These are phyloP conservation scores for Ciborinia camelliae DNA, from an alignment of 2,329 filamentous ascomycete species.

Conservation along the genomic window DNA sequence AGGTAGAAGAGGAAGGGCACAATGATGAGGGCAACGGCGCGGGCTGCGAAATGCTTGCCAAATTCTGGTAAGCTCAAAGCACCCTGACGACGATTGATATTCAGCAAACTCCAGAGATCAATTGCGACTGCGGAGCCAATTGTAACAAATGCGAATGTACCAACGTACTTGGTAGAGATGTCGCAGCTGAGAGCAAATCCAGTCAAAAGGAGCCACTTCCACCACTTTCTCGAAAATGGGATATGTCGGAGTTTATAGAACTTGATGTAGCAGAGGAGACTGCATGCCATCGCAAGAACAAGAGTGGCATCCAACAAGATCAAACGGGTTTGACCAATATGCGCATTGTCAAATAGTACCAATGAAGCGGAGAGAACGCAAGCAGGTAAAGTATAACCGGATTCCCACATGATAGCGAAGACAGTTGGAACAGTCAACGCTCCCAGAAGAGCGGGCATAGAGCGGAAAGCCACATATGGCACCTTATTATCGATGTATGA, in stretches of 20 bases:
- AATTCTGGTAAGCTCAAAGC: conserved; percentile 77
- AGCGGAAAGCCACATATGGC: conserved; percentile 92
- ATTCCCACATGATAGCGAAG: conserved; percentile 99
- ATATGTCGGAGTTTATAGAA: conserved; percentile 95
- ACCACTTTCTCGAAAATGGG: conserved; percentile 94
- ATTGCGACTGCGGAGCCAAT: conserved; percentile 92
- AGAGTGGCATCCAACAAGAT: conserved; percentile 94
- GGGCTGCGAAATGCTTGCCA: conserved; percentile 83
- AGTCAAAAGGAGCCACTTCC: conserved; percentile 97
- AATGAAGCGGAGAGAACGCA: conserved; percentile 82
- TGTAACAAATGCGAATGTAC: conserved; percentile 93
- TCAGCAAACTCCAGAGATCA: conserved; percentile 90
- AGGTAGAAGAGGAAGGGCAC: conserved; percentile 97
- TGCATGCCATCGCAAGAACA: conserved; percentile 94
- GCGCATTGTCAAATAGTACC: conserved; percentile 93
- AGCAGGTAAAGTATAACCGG: conserved; percentile 91
- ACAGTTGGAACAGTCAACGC: conserved; percentile 90
- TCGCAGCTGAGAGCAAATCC: conserved; percentile 94
- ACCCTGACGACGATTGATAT: conserved; percentile 80
- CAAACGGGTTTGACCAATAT: conserved; percentile 92
- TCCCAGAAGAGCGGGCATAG: conserved; percentile 86
- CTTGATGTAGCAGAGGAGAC: conserved; percentile 88
- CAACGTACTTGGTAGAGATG: conserved; percentile 98
- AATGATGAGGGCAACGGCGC: conserved; percentile 79
- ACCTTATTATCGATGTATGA: conserved; percentile 97